These are phyloP conservation scores for Choricystis sp. DNA, from an alignment of 139 green algal species.

Conservation along the genomic window DNA sequence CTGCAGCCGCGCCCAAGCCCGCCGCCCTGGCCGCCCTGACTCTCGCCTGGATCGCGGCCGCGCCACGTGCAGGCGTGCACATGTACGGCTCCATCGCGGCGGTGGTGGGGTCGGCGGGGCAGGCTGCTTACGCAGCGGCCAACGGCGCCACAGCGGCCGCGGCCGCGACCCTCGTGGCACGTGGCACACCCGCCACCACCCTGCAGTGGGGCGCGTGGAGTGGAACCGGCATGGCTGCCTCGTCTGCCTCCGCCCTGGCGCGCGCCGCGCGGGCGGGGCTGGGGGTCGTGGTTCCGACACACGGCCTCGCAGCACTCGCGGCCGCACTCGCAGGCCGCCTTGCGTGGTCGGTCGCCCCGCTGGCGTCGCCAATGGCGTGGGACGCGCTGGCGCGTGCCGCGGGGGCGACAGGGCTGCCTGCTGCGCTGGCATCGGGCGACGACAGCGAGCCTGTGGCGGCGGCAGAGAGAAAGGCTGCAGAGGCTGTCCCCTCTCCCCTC, in stretches of 20 bases:
- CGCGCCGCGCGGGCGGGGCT: slow-evolving; percentile 48
- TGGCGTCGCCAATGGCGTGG: neutral
- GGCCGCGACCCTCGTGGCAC: neutral
- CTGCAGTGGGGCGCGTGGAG: slow-evolving; percentile 36
- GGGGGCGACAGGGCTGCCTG: neutral
- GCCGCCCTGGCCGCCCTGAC: neutral
- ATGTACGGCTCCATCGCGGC: slow-evolving; percentile 48
- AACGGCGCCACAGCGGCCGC: slow-evolving; percentile 43
- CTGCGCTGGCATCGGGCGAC: neutral
- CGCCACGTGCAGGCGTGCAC: neutral
- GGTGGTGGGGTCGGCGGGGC: slow-evolving; percentile 44
- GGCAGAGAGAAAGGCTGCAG: neutral
- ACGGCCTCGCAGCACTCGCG: slow-evolving; percentile 32
- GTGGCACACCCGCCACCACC: neutral
- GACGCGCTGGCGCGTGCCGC: neutral
- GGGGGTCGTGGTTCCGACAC: slow-evolving; percentile 12
- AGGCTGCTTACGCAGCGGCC: slow-evolving; percentile 51
- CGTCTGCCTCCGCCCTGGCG: slow-evolving; percentile 19
- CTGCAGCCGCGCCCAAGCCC: neutral
- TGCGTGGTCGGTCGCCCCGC: too few relatives aligned
- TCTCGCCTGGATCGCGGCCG: too few relatives aligned
- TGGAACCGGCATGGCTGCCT: slow-evolving; percentile 55
- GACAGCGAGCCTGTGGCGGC: neutral
- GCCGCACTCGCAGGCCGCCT: slow-evolving; percentile 1
- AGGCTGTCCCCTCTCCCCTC: neutral